A percentile compares a stretch with the other conserved stretches of the same genome.
Evolutionary conservation across 192 early-diverging fungal species (phyloP).

Genomic region (Backusella westeae): DNA sequence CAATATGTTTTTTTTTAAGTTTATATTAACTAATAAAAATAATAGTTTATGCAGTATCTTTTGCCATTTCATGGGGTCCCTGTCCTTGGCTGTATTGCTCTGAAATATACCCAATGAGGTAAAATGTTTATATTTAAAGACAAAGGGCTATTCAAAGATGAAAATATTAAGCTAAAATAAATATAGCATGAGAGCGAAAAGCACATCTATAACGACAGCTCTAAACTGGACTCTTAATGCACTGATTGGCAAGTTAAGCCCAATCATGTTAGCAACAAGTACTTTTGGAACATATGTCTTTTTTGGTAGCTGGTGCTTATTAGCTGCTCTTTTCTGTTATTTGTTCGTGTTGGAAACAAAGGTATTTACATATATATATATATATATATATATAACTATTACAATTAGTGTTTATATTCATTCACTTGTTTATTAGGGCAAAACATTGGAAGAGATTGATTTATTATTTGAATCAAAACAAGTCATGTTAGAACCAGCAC

Average conservation of each 20-base stretch:
- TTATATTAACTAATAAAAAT: not conserved
- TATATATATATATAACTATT: not conserved
- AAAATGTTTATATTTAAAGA: too few species aligned
- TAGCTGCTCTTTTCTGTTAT: constrained; percentile 54
- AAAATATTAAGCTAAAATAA: not conserved
- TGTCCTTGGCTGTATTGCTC: constrained; percentile 72
- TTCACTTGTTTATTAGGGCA: constrained; percentile 46
- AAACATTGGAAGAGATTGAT: constrained; percentile 86
- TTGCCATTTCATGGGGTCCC: constrained; percentile 76
- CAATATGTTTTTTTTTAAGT: not conserved
- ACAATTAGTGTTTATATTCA: not conserved
- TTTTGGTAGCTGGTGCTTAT: constrained; percentile 61
- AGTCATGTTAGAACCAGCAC: not conserved
- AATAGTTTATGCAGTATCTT: constrained; percentile 50
- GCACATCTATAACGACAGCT: constrained; percentile 60
- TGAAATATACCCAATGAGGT: constrained; percentile 72
- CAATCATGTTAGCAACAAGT: constrained; percentile 40
- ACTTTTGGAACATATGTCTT: constrained; percentile 64
- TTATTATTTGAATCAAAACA: constrained; percentile 36
- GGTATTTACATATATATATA: constrained; percentile 1
- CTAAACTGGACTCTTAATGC: constrained; percentile 68
- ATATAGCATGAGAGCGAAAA: constrained; percentile 63
- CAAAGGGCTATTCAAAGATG: not conserved
- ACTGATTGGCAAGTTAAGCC: constrained; percentile 53
- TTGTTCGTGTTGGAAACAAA: constrained; percentile 75